Base-by-base conservation (phyloP, 2,329 filamentous ascomycete genomes). In the Endothia cerciana region DNA sequence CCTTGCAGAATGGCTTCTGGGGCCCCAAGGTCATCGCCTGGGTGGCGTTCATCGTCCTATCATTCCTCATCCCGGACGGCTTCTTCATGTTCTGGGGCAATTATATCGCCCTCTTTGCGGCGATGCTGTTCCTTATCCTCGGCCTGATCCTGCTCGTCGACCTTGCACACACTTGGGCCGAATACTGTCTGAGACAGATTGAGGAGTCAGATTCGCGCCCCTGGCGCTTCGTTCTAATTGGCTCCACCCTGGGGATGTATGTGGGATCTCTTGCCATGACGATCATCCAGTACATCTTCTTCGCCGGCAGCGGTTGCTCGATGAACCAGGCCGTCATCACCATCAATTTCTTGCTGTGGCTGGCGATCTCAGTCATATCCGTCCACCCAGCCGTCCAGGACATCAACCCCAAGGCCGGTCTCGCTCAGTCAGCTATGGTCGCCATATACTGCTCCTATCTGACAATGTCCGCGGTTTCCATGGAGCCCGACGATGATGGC, bases 321-420 rank as follows among this genome's bases (percentile, higher is more conserved):
- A 97, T 98, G 94, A 99, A 99, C 79, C 94, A 98, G 79, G 89
- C 93, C 10, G 94, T 93, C 66, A 97, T 99, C 72, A 96, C 94
- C 75, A 87, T 98, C 80, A 99, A 99, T 77, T 81, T 99, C 17
- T 77, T 98, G 43, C 83, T 97, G 60, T 90, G 96, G 81, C 77
- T 98, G 60, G 83, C 87, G 66, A 89, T 97, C 68, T 96, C 93
- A 0, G 84, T 89, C 70, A 84, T 97, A 40, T 97, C 94, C 0
- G 90, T 99, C 68, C 94, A 98, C 75, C 94, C 95, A 1, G 87
- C 86, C 1, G 88, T 99, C 17, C 95, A 99, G 78, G 93, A 94
- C 74, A 90, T 90, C 76, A 99, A 99, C 78, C 89, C 94, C 58
- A 93, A 94, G 75, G 95, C 95, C 51, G 95, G 95, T 59, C 85